Conservation (phyloP, 2,329 filamentous ascomycete genomes). For the Phaeosphaeria sp. region DNA sequence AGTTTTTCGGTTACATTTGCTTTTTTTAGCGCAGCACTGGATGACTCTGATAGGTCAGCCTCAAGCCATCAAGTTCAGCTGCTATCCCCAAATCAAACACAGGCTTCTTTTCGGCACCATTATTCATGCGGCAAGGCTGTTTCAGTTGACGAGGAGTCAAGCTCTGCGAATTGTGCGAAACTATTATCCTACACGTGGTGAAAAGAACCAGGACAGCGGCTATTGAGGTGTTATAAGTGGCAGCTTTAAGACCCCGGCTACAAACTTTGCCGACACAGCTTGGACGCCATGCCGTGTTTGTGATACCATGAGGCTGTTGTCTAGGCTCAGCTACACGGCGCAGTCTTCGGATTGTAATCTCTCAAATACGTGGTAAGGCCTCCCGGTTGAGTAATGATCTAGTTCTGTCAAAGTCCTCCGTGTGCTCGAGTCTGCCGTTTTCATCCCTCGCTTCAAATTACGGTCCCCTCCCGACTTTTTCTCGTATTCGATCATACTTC, state of each 20-base stretch:
- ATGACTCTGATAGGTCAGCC: constrained; percentile 5
- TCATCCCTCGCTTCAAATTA: not conserved
- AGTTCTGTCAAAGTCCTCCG: not conserved
- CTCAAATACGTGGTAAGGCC: constrained; percentile 10
- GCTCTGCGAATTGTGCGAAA: not conserved
- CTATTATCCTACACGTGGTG: not conserved
- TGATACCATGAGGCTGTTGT: not conserved
- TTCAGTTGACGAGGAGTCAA: constrained; percentile 4
- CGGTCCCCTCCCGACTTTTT: not conserved
- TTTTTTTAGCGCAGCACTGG: constrained; percentile 1
- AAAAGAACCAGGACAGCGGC: not conserved
- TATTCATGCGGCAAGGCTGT: constrained; percentile 6
- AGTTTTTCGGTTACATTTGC: constrained; percentile 2
- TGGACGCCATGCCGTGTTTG: constrained; percentile 8
- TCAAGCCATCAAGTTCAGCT: constrained; percentile 12
- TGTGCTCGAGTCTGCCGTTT: not conserved
- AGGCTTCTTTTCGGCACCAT: constrained; percentile 2
- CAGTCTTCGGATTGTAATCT: constrained; percentile 5
- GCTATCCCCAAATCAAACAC: constrained; percentile 1
- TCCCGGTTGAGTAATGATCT: not conserved
- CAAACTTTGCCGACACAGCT: not conserved
- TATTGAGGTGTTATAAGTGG: not conserved
- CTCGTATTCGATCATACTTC: not conserved
- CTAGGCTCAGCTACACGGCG: constrained; percentile 7
- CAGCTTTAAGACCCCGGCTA: not conserved